Percentiles rank a stretch among this genome's conserved stretches.
phyloP scores from a whole-genome alignment of 495 filamentous ascomycete genomes.

The Parachaetomium inaequale region DNA sequence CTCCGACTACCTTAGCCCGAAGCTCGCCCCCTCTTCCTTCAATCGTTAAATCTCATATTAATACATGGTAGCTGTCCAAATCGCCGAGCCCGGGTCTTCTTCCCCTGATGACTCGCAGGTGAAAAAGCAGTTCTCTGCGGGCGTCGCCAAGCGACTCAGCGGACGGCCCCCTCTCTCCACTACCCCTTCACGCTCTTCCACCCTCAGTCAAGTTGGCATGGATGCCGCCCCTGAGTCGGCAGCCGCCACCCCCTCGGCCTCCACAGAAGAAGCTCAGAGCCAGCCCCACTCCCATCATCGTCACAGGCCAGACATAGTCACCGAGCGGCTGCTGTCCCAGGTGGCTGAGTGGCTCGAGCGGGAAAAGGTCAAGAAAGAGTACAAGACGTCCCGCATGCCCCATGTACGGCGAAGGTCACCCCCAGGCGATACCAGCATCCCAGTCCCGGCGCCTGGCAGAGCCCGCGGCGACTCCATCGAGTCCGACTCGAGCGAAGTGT shows the following conservation, averaged over 20 bases:
- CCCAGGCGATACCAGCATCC: slow-evolving; percentile 3
- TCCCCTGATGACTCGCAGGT: slow-evolving; percentile 37
- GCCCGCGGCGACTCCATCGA: slow-evolving; percentile 41
- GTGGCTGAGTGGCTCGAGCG: slow-evolving; percentile 75
- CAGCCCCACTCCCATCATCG: slow-evolving; percentile 32
- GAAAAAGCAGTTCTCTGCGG: slow-evolving; percentile 46
- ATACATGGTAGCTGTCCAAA: slow-evolving; percentile 44
- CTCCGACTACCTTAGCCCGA: neutral
- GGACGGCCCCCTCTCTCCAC: slow-evolving; percentile 35
- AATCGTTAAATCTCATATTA: slow-evolving; percentile 8
- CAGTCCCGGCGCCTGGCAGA: slow-evolving; percentile 17
- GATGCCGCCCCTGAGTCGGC: slow-evolving; percentile 27
- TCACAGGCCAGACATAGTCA: slow-evolving; percentile 38
- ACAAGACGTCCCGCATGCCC: slow-evolving; percentile 44
- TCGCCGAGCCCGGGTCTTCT: slow-evolving; percentile 43
- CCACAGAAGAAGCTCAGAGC: slow-evolving; percentile 31
- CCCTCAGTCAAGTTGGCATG: slow-evolving; percentile 35
- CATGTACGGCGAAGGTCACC: slow-evolving; percentile 30
- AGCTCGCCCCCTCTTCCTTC: neutral
- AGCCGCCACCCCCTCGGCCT: slow-evolving; percentile 26
- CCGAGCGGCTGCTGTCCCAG: slow-evolving; percentile 61
- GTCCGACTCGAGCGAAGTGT: slow-evolving; percentile 57
- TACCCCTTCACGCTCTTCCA: slow-evolving; percentile 39
- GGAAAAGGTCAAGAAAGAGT: slow-evolving; percentile 64
- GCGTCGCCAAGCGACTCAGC: slow-evolving; percentile 40